Evolutionary conservation across 306 rosid genomes (phyloP).

Genomic region (Lablab purpureus): DNA sequence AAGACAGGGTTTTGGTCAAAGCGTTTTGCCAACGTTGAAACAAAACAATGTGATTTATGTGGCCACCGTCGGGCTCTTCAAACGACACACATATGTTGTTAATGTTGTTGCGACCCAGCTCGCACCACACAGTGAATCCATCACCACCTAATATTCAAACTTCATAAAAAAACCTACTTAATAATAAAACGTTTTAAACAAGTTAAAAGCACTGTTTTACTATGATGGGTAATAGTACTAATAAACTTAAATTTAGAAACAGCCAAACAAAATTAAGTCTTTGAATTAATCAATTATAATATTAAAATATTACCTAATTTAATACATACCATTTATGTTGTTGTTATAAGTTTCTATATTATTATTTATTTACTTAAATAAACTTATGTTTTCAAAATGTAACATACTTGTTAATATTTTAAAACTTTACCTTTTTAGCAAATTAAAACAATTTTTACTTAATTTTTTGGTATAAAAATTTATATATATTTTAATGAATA

Average conservation of each 20-base stretch:
- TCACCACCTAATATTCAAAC: background rate
- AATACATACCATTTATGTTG: background rate
- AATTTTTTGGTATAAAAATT: background rate
- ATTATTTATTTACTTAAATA: background rate
- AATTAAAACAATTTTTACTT: background rate
- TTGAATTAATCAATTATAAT: background rate
- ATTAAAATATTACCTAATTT: background rate
- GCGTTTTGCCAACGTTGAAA: background rate
- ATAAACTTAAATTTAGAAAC: background rate
- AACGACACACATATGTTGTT: constrained; percentile 43
- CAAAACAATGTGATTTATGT: constrained; percentile 25
- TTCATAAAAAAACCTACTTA: background rate
- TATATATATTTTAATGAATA: too few species aligned
- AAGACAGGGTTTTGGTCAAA: constrained; percentile 19
- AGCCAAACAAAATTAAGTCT: background rate
- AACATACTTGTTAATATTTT: background rate
- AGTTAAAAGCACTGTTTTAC: background rate
- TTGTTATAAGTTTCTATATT: background rate
- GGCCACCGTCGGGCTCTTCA: constrained; percentile 40
- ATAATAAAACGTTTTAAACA: background rate
- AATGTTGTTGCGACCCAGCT: constrained; percentile 57
- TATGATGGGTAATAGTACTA: background rate
- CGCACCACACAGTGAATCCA: constrained; percentile 28
- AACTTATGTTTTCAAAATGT: background rate
- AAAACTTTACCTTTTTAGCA: background rate